A percentile compares a stretch with the other conserved stretches of the same genome.
Evolutionary conservation across 306 rosid genomes (phyloP).

Genomic region (Herpetospermum pedunculosum): DNA sequence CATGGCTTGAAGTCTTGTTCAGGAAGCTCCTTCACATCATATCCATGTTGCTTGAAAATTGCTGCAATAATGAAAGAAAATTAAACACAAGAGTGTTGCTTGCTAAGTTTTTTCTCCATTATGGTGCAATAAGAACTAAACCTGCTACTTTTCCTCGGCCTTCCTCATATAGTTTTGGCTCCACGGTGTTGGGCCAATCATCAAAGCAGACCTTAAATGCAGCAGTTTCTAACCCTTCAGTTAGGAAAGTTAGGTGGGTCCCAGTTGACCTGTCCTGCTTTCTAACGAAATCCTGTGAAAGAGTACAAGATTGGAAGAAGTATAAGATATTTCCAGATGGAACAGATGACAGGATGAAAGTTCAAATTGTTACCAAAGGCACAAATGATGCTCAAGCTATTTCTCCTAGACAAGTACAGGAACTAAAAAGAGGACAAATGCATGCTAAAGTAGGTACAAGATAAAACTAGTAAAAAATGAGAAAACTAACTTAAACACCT

Average conservation of each 20-base stretch:
- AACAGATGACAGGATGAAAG: not conserved
- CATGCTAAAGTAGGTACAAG: not conserved
- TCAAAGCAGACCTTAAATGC: constrained; percentile 50
- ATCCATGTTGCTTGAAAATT: constrained; percentile 97
- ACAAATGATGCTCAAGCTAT: not conserved
- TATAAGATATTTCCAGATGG: not conserved
- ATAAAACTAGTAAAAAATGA: not conserved
- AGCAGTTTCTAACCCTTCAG: constrained; percentile 81
- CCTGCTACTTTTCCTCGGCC: constrained; percentile 99
- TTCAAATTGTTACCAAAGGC: not conserved
- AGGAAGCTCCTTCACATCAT: constrained; percentile 85
- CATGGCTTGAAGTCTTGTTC: constrained; percentile 49
- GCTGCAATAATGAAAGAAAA: constrained; percentile 36
- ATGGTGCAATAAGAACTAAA: constrained; percentile 12
- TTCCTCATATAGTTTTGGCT: constrained; percentile 74
- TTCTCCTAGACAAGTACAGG: not conserved
- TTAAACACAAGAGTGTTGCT: constrained; percentile 9
- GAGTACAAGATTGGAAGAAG: not conserved
- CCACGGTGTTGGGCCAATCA: constrained; percentile 72
- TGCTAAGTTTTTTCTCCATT: not conserved
- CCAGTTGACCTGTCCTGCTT: constrained; percentile 60
- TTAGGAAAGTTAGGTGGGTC: constrained; percentile 54
- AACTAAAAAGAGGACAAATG: not conserved
- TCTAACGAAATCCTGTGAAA: constrained; percentile 69
- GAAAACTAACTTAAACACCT: not conserved